Percentiles rank a stretch among this genome's conserved stretches.
phyloP scores from a whole-genome alignment of 1,284 basidiomycete species.

The Vanrija humicola region DNA sequence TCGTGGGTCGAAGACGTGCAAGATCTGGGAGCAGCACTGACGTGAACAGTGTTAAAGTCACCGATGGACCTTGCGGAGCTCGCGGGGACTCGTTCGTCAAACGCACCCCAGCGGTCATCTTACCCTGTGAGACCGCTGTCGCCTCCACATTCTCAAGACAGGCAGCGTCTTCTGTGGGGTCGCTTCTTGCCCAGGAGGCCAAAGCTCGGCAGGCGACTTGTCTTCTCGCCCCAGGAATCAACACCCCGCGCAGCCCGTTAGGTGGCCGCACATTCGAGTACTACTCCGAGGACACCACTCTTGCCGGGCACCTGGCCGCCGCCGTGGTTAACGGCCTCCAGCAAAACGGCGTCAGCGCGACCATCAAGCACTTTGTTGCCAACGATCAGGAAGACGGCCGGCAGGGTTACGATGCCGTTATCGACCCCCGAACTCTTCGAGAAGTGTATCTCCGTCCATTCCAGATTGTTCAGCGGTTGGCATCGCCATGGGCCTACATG shows the following conservation, averaged over 20 bases:
- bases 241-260: constrained; percentile 70
- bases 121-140: constrained; percentile 60
- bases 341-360: constrained; percentile 63
- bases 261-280: constrained; percentile 59
- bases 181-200: constrained; percentile 61
- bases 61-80: constrained; percentile 38
- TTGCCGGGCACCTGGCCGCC: constrained; percentile 65
- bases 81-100: constrained; percentile 34
- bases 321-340: constrained; percentile 69
- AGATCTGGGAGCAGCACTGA: not conserved
- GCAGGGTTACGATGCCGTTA: constrained; percentile 31
- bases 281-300: constrained; percentile 72
- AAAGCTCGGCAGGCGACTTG: constrained; percentile 65
- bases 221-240: constrained; percentile 67
- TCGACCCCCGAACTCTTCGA: constrained; percentile 58
- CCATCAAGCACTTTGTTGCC: constrained; percentile 42
- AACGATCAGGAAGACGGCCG: constrained; percentile 45
- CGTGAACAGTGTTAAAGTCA: constrained; percentile 30
- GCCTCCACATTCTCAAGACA: constrained; percentile 51
- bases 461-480: constrained; percentile 69
- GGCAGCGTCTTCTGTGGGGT: constrained; percentile 59
- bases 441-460: constrained; percentile 74
- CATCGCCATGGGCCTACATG: constrained; percentile 46
- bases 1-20: not conserved
- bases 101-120: constrained; percentile 58